These are phyloP conservation scores for Ogataea pignaliae DNA, from an alignment of 805 yeast genomes.

Conservation along the genomic window DNA sequence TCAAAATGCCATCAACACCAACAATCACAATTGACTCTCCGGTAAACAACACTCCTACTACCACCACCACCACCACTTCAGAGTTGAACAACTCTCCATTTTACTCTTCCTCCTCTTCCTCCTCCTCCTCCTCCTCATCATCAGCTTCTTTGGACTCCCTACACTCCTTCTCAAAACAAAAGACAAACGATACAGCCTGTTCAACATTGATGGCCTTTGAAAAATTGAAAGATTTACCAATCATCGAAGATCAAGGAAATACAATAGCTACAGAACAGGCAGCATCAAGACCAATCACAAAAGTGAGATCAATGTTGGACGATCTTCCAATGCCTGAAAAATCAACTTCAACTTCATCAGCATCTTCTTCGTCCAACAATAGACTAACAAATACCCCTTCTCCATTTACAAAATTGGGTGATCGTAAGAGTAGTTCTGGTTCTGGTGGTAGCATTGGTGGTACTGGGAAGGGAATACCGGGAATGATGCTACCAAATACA, in stretches of 20 bases:
- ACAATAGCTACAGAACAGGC: slow-evolving; percentile 11
- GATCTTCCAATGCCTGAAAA: slow-evolving; percentile 5
- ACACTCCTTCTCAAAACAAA: slow-evolving; percentile 11
- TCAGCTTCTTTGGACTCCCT: slow-evolving; percentile 12
- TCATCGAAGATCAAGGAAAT: slow-evolving; percentile 19
- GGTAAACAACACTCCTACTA: background rate
- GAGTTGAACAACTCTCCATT: too few relatives aligned
- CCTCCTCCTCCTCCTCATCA: slow-evolving; percentile 10
- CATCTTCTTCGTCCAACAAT: slow-evolving; percentile 9
- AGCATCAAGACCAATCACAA: slow-evolving; percentile 9
- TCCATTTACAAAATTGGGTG: slow-evolving; percentile 1
- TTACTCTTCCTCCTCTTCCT: slow-evolving; percentile 6
- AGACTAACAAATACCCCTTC: slow-evolving; percentile 4
- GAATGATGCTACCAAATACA: slow-evolving; percentile 1
- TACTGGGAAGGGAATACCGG: background rate
- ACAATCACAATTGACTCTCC: slow-evolving; percentile 11
- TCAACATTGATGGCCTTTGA: slow-evolving; percentile 17
- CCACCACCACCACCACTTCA: too few relatives aligned
- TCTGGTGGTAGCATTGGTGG: background rate
- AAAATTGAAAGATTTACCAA: slow-evolving; percentile 22
- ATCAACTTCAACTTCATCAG: background rate
- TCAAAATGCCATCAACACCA: slow-evolving; percentile 12
- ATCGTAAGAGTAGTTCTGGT: background rate
- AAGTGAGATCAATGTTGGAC: slow-evolving; percentile 22
- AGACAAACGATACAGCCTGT: slow-evolving; percentile 20